Percentiles rank a stretch among this genome's conserved stretches.
Evolutionary conservation across 345 rosid genomes (phyloP).

Genomic region (Boechera stricta): DNA sequence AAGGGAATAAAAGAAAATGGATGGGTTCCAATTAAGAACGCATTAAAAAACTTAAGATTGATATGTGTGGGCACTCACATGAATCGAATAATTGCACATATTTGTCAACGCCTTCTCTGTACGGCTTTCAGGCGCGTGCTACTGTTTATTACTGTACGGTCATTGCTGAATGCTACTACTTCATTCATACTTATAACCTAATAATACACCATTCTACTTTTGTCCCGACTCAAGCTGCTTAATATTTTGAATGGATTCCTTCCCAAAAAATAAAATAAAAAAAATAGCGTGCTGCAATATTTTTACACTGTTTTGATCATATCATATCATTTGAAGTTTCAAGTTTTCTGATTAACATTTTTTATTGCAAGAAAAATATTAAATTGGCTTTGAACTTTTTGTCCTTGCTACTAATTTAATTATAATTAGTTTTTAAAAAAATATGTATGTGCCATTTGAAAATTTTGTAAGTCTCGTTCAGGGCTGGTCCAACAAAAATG

Average conservation of each 20-base stretch:
- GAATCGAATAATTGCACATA: slow-evolving; percentile 26
- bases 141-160: slow-evolving; percentile 42
- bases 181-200: background rate
- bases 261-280: background rate
- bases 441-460: background rate
- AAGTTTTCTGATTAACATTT: background rate
- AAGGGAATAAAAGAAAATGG: slow-evolving; percentile 21
- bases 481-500: too few relatives aligned
- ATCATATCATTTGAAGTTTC: background rate
- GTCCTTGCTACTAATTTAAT: background rate
- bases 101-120: slow-evolving; percentile 45
- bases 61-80: background rate
- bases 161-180: background rate
- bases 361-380: background rate
- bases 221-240: slow-evolving; percentile 15
- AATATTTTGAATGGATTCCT: background rate
- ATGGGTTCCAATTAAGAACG: slow-evolving; percentile 46
- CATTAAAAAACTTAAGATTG: slow-evolving; percentile 32
- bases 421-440: too few relatives aligned
- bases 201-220: background rate
- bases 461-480: background rate
- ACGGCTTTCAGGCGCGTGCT: slow-evolving; percentile 42
- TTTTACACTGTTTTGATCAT: background rate
- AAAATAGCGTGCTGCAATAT: background rate
- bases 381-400: background rate